These are phyloP conservation scores for Lumnitzera littorea DNA, from an alignment of 345 rosid genomes.

Conservation along the genomic window DNA sequence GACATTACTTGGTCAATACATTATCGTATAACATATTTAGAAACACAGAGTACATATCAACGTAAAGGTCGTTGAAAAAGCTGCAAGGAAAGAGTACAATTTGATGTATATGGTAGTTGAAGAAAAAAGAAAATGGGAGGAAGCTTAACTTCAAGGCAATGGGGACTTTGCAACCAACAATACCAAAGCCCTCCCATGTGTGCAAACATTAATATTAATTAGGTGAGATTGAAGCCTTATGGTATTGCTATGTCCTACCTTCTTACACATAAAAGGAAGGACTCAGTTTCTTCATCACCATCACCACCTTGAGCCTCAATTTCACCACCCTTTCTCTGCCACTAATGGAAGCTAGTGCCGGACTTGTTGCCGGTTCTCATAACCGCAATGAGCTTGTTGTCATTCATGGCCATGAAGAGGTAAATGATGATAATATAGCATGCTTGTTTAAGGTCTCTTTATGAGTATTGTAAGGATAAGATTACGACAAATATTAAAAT, in stretches of 20 bases:
- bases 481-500: too few species aligned
- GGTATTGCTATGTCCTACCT: background rate
- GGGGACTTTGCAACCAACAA: slow-evolving; percentile 83
- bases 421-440: slow-evolving; percentile 5
- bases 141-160: slow-evolving; percentile 96
- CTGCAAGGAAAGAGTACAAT: slow-evolving; percentile 2
- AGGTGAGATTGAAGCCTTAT: slow-evolving; percentile 26
- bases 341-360: slow-evolving; percentile 95
- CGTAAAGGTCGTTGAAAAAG: background rate
- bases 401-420: slow-evolving; percentile 98
- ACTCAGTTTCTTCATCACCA: background rate
- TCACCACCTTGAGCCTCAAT: slow-evolving; percentile 10
- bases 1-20: too few species aligned
- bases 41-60: too few species aligned
- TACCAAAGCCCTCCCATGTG: slow-evolving; percentile 13
- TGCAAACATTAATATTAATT: slow-evolving; percentile 16
- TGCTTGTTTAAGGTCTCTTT: too few species aligned
- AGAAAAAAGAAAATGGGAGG: slow-evolving; percentile 16
- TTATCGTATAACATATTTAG: too few species aligned
- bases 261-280: slow-evolving; percentile 12
- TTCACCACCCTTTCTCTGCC: slow-evolving; percentile 5
- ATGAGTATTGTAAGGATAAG: too few species aligned
- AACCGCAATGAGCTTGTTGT: slow-evolving; percentile 98
- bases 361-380: slow-evolving; percentile 97
- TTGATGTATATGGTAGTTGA: slow-evolving; percentile 21